These are phyloP conservation scores for Penicillium roqueforti DNA, from an alignment of 495 filamentous ascomycete genomes.

Conservation along the genomic window DNA sequence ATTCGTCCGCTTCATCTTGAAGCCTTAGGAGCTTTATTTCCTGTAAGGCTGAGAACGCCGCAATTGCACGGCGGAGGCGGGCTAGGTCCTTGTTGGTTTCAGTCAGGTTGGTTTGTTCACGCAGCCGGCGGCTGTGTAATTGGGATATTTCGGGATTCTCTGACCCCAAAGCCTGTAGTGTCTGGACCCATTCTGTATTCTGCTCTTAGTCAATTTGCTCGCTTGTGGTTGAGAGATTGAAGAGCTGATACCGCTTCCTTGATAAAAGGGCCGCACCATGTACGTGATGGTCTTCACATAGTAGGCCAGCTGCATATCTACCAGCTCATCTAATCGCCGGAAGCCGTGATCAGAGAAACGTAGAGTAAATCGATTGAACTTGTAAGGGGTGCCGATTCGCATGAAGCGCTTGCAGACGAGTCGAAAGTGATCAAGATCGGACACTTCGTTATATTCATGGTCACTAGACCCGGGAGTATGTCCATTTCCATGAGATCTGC, in stretches of 20 bases:
- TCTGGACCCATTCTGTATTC: constrained; percentile 31
- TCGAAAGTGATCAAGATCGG: constrained; percentile 49
- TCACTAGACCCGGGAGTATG: neutral
- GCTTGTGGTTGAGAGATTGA: constrained; percentile 15
- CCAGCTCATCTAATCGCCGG: constrained; percentile 46
- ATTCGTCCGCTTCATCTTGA: constrained; percentile 55
- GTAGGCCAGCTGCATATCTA: constrained; percentile 51
- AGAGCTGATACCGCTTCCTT: constrained; percentile 42
- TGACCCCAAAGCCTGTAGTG: constrained; percentile 20
- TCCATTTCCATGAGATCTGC: constrained; percentile 5
- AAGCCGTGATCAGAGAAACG: constrained; percentile 60
- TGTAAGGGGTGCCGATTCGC: constrained; percentile 55
- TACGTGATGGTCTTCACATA: constrained; percentile 68
- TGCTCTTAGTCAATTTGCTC: constrained; percentile 19
- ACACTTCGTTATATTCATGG: constrained; percentile 28
- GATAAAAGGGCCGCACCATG: constrained; percentile 67
- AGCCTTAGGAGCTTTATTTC: constrained; percentile 63
- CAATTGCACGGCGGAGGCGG: constrained; percentile 52
- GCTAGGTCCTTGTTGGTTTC: constrained; percentile 26
- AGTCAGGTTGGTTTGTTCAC: constrained; percentile 31
- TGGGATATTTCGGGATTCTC: constrained; percentile 22
- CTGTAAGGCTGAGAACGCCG: constrained; percentile 56
- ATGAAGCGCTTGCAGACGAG: constrained; percentile 60
- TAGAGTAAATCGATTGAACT: constrained; percentile 55
- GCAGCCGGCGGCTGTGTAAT: constrained; percentile 30